These are phyloP conservation scores for Aspergillus transmontanensis DNA, from an alignment of 2,329 filamentous ascomycete species.

Conservation along the genomic window DNA sequence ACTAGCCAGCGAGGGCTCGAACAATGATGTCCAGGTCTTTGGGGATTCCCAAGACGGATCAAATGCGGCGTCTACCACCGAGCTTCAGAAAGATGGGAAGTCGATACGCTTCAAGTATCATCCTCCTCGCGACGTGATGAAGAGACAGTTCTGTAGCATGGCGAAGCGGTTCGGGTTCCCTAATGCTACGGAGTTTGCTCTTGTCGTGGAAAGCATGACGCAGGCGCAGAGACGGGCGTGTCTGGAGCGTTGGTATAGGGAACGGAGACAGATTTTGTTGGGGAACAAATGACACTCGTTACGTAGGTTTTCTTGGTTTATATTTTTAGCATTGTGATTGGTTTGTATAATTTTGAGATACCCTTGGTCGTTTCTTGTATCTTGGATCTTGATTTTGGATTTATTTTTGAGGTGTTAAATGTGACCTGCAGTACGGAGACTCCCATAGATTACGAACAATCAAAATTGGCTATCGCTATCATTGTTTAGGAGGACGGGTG, in stretches of 20 bases:
- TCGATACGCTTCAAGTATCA: slow-evolving; percentile 64
- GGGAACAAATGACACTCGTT: not conserved
- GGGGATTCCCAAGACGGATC: slow-evolving; percentile 21
- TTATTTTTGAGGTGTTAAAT: not conserved
- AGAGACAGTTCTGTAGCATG: slow-evolving; percentile 89
- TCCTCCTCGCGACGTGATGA: slow-evolving; percentile 72
- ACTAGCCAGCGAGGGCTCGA: slow-evolving; percentile 36
- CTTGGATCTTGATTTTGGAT: not conserved
- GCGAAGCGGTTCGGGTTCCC: slow-evolving; percentile 75
- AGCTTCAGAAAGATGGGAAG: slow-evolving; percentile 38
- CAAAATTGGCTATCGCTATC: not conserved
- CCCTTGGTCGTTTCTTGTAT: not conserved
- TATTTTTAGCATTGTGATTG: not conserved
- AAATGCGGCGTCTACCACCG: slow-evolving; percentile 8
- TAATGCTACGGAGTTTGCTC: slow-evolving; percentile 78
- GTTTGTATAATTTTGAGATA: not conserved
- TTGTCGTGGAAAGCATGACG: slow-evolving; percentile 88
- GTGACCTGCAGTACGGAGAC: not conserved
- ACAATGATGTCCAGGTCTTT: slow-evolving; percentile 38
- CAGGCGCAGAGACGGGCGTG: slow-evolving; percentile 77
- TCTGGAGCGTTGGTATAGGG: slow-evolving; percentile 77
- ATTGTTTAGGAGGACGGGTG: not conserved
- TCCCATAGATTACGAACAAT: not conserved
- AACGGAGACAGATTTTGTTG: slow-evolving; percentile 56
- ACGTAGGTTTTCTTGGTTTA: not conserved